phyloP scores from a whole-genome alignment of 345 rosid genomes.

The Eucalyptus curtisii region DNA sequence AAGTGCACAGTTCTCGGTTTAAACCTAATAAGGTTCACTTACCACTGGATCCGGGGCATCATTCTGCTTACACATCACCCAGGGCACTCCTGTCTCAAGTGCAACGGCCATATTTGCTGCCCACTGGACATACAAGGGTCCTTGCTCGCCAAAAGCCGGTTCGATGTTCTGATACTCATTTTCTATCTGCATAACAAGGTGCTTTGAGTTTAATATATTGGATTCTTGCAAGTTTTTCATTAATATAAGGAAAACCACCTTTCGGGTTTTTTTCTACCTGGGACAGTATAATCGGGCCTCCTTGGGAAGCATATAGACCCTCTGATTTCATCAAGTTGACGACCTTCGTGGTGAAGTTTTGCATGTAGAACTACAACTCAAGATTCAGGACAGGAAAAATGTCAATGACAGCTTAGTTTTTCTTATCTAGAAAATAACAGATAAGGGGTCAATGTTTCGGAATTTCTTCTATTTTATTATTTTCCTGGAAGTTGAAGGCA shows the following conservation, averaged over 20 bases:
- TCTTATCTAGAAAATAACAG: neutral
- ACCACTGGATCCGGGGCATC: conserved; percentile 96
- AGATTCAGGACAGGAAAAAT: neutral
- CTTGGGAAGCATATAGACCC: conserved; percentile 72
- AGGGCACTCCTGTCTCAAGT: conserved; percentile 77
- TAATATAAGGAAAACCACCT: neutral
- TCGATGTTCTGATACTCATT: conserved; percentile 69
- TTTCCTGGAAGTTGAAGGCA: neutral
- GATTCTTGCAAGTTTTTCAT: neutral
- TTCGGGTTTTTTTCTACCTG: conserved; percentile 36
- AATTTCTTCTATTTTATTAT: no score
- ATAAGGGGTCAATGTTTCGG: neutral
- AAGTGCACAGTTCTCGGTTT: neutral
- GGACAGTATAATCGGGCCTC: conserved; percentile 93
- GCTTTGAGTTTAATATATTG: neutral
- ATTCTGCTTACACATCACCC: conserved; percentile 89
- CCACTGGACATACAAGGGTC: conserved; percentile 55
- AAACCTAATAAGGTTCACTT: neutral
- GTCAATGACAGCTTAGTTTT: neutral
- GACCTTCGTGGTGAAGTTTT: conserved; percentile 50
- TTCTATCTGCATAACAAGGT: conserved; percentile 37
- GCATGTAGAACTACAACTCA: conserved; percentile 44
- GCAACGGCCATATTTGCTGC: conserved; percentile 75
- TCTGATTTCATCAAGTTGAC: conserved; percentile 73
- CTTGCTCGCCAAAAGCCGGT: conserved; percentile 38